Evolutionary conservation across 495 filamentous ascomycete species (phyloP).

Genomic region (Penicillium subrubescens): DNA sequence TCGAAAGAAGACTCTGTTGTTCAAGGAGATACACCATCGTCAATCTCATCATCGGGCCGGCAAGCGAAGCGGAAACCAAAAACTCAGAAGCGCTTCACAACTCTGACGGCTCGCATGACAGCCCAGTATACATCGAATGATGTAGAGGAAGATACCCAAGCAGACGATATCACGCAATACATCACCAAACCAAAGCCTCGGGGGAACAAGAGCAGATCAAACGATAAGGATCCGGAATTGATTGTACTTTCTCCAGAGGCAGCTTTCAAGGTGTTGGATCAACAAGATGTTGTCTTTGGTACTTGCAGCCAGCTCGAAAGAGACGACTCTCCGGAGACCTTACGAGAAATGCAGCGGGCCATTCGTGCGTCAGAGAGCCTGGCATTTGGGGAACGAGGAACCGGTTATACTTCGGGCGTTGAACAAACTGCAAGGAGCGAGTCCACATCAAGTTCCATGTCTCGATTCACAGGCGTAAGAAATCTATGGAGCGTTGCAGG

Average conservation of each 20-base stretch:
- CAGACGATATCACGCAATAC: conserved; percentile 25
- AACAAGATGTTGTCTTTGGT: conserved; percentile 86
- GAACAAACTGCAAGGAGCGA: background rate
- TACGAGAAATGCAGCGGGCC: conserved; percentile 70
- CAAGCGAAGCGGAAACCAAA: conserved; percentile 47
- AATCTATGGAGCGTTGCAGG: conserved; percentile 71
- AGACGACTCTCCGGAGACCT: conserved; percentile 69
- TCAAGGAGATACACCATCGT: conserved; percentile 15
- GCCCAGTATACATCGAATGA: conserved; percentile 59
- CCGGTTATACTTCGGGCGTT: background rate
- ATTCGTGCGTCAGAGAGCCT: conserved; percentile 60
- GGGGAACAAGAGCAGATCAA: conserved; percentile 30
- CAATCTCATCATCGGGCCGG: conserved; percentile 6
- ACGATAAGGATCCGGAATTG: conserved; percentile 36
- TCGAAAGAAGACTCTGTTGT: conserved; percentile 12
- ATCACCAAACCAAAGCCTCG: conserved; percentile 26
- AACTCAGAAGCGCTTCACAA: conserved; percentile 72
- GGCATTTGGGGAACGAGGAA: background rate
- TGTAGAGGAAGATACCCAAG: conserved; percentile 11
- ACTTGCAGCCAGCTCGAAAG: conserved; percentile 87
- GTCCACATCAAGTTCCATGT: conserved; percentile 13
- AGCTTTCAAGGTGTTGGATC: conserved; percentile 65
- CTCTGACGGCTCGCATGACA: conserved; percentile 83
- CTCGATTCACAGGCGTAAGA: conserved; percentile 34
- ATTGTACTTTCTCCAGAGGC: conserved; percentile 73